phyloP scores from a whole-genome alignment of 1,139 yeast genomes.

The Candida frijolesensis region DNA sequence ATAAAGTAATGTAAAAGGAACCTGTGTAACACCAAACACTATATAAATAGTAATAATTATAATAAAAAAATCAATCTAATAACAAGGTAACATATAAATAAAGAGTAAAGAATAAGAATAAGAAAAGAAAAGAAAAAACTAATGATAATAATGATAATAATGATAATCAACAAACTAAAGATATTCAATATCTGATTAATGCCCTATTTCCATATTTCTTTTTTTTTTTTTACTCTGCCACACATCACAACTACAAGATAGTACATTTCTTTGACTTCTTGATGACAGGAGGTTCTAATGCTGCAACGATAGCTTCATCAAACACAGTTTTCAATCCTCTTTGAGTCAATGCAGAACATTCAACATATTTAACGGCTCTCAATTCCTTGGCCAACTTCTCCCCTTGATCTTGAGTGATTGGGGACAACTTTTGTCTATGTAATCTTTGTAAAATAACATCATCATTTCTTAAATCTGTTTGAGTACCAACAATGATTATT shows the following conservation, averaged over 20 bases:
- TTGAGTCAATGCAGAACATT: slow-evolving; percentile 97
- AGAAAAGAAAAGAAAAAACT: not conserved
- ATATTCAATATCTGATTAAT: slow-evolving; percentile 8
- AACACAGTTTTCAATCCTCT: slow-evolving; percentile 94
- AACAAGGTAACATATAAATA: not conserved
- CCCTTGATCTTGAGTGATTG: slow-evolving; percentile 86
- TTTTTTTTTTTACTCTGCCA: not conserved
- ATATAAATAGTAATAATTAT: not conserved
- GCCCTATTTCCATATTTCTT: slow-evolving; percentile 4
- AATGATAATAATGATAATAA: not conserved
- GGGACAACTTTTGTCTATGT: slow-evolving; percentile 86
- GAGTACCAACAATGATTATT: slow-evolving; percentile 94
- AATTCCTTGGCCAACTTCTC: slow-evolving; percentile 90
- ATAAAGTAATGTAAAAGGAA: not conserved
- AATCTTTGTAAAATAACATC: slow-evolving; percentile 87
- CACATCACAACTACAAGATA: slow-evolving; percentile 41
- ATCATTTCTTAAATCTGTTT: slow-evolving; percentile 91
- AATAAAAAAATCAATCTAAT: not conserved
- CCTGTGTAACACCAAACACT: not conserved
- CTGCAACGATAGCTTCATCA: slow-evolving; percentile 97
- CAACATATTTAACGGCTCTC: slow-evolving; percentile 94
- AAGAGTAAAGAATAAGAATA: not conserved
- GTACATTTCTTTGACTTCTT: slow-evolving; percentile 84
- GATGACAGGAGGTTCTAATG: slow-evolving; percentile 87
- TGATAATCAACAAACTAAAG: not conserved